A percentile compares a stretch with the other conserved stretches of the same genome.
Evolutionary conservation across 2,329 filamentous ascomycete genomes (phyloP).

Genomic region (Cytospora chrysosperma): DNA sequence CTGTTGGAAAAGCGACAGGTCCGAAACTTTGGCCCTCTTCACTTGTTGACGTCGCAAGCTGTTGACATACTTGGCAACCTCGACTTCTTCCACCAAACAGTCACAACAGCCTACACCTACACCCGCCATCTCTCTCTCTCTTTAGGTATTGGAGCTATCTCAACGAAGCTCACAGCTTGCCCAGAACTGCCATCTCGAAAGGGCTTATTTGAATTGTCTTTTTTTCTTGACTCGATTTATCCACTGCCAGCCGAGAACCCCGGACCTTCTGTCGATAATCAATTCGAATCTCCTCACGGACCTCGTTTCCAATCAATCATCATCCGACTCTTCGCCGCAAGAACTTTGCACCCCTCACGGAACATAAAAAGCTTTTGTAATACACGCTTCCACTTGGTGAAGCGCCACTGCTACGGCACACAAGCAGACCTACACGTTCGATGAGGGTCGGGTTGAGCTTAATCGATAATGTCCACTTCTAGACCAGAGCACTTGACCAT

Average conservation of each 20-base stretch:
- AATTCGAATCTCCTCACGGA: conserved; percentile 1
- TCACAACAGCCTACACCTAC: not conserved
- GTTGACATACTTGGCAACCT: conserved; percentile 14
- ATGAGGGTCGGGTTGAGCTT: conserved; percentile 53
- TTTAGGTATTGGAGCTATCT: conserved; percentile 1
- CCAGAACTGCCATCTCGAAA: conserved; percentile 5
- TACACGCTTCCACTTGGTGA: conserved; percentile 15
- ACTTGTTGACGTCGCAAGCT: conserved; percentile 16
- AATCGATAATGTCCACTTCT: conserved; percentile 92
- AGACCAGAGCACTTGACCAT: conserved; percentile 85
- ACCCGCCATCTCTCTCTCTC: conserved; percentile 1
- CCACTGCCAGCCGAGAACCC: conserved; percentile 9
- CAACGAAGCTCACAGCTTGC: conserved; percentile 9
- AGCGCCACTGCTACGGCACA: conserved; percentile 13
- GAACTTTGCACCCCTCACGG: conserved; percentile 20
- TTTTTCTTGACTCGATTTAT: conserved; percentile 13
- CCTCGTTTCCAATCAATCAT: conserved; percentile 4
- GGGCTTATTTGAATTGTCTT: conserved; percentile 6
- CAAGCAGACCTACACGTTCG: conserved; percentile 27
- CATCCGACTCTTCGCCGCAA: conserved; percentile 11
- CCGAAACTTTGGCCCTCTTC: not conserved
- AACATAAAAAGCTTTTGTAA: conserved; percentile 21
- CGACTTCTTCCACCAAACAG: not conserved
- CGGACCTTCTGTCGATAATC: conserved; percentile 4
- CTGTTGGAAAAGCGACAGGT: conserved; percentile 14